A percentile compares a stretch with the other conserved stretches of the same genome.
phyloP scores from a whole-genome alignment of 805 yeast genomes.

The Brettanomyces bruxellensis region DNA sequence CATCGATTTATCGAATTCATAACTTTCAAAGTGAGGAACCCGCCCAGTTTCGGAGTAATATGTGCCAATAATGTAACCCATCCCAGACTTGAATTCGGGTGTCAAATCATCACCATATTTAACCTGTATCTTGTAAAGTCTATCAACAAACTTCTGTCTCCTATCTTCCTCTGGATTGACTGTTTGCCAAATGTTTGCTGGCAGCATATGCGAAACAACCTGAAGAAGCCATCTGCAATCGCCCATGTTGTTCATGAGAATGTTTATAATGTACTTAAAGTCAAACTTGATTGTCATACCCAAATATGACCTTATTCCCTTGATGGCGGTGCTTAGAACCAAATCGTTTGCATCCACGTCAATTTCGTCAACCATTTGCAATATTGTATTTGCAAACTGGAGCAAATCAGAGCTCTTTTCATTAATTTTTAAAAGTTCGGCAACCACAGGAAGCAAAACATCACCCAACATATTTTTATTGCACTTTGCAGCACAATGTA shows the following conservation, averaged over 20 bases:
- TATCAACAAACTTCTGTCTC: conserved; percentile 7
- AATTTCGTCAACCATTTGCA: too few species aligned
- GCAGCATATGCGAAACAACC: too few species aligned
- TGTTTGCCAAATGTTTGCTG: too few species aligned
- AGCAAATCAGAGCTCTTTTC: not conserved
- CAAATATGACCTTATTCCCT: too few species aligned
- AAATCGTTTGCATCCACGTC: too few species aligned
- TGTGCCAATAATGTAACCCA: conserved; percentile 22
- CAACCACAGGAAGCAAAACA: not conserved
- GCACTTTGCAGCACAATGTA: not conserved
- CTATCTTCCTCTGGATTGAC: too few species aligned
- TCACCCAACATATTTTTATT: not conserved
- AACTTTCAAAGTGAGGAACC: conserved; percentile 6
- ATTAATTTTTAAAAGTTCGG: not conserved
- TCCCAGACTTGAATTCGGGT: conserved; percentile 20
- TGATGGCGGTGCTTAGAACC: too few species aligned
- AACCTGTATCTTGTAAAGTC: conserved; percentile 12
- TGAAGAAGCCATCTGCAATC: too few species aligned
- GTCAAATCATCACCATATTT: conserved; percentile 6
- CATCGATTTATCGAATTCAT: conserved; percentile 12
- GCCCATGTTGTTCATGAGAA: too few species aligned
- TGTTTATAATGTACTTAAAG: not conserved
- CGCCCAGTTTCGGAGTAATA: conserved; percentile 21
- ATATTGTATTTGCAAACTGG: too few species aligned
- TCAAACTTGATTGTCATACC: too few species aligned